Conservation (phyloP, 176 grass and related monocot genomes). For the Thalia dealbata region DNA sequence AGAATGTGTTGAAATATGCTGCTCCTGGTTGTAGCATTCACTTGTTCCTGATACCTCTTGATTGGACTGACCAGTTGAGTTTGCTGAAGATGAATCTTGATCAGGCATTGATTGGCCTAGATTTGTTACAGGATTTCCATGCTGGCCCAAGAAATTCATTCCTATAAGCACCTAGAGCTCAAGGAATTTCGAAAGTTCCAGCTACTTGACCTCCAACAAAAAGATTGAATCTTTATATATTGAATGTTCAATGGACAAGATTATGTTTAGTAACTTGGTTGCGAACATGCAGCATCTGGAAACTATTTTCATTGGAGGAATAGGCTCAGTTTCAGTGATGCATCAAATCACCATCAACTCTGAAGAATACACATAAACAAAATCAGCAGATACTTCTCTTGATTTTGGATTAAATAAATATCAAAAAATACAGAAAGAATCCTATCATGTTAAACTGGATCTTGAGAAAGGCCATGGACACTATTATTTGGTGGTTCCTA, state of each 20-base stretch:
- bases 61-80: slow-evolving; percentile 30
- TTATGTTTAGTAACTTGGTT: not conserved
- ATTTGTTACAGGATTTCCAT: slow-evolving; percentile 4
- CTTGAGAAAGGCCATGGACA: no score
- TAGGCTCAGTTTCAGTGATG: not conserved
- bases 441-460: no score
- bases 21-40: slow-evolving; percentile 51
- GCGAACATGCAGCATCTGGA: not conserved
- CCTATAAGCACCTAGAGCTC: not conserved
- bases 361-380: not conserved
- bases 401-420: no score
- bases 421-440: no score
- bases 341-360: not conserved
- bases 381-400: not conserved
- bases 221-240: not conserved
- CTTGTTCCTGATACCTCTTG: slow-evolving; percentile 64
- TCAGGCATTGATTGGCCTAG: not conserved
- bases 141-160: slow-evolving; percentile 8
- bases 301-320: not conserved
- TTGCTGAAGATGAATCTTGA: slow-evolving; percentile 15
- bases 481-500: no score
- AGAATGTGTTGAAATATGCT: slow-evolving; percentile 37
- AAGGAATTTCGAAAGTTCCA: not conserved
- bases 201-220: not conserved
- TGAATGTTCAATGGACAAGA: not conserved